phyloP scores from a whole-genome alignment of 371 early-diverging fungal genomes.

The Funneliformis caledonium region DNA sequence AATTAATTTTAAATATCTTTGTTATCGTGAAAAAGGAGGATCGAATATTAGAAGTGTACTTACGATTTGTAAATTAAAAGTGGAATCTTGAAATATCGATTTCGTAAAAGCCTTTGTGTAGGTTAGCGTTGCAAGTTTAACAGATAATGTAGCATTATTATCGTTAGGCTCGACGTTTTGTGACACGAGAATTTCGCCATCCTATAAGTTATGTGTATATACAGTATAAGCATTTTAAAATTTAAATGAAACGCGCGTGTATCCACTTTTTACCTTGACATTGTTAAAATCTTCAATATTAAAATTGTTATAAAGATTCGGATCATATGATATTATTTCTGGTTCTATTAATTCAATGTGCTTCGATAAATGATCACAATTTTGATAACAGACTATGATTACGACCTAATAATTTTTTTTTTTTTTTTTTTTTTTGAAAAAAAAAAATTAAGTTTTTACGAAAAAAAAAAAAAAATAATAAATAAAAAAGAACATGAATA shows the following conservation, averaged over 20 bases:
- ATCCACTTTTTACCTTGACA: not conserved
- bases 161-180: not conserved
- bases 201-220: not conserved
- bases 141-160: not conserved
- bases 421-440: too few species aligned
- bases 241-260: too few species aligned
- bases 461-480: too few species aligned
- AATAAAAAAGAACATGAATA: too few species aligned
- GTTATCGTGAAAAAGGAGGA: too few species aligned
- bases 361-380: not conserved
- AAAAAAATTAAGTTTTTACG: too few species aligned
- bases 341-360: not conserved
- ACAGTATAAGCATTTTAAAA: too few species aligned
- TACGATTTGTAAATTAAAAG: not conserved
- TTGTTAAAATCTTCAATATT: not conserved
- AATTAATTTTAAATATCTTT: too few species aligned
- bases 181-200: not conserved
- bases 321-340: not conserved
- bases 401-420: not conserved
- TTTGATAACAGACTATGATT: not conserved
- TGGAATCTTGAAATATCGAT: not conserved
- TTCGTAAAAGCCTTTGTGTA: not conserved
- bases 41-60: not conserved
- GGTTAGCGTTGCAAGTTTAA: not conserved
- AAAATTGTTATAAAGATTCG: not conserved